Conservation (phyloP, 495 filamentous ascomycete genomes). For the Chaetomidium leptoderma region DNA sequence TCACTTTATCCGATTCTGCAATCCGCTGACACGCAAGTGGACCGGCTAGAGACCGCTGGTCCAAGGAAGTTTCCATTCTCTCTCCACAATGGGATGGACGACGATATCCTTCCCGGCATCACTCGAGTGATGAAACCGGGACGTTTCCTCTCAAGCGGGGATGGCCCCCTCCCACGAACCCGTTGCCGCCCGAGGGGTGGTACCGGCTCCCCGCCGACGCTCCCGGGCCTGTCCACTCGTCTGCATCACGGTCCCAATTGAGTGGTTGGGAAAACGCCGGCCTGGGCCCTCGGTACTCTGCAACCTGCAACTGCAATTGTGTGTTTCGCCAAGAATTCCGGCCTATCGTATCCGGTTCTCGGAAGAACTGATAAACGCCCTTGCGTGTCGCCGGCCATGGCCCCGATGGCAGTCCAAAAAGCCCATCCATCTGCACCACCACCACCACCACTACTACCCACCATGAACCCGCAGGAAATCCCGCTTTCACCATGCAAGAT, state of each 20-base stretch:
- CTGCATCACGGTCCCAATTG: slow-evolving; percentile 28
- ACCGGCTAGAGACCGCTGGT: neutral
- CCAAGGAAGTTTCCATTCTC: neutral
- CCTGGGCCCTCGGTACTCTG: slow-evolving; percentile 3
- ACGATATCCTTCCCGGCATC: neutral
- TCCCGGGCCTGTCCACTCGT: slow-evolving; percentile 11
- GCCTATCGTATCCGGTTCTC: slow-evolving; percentile 13
- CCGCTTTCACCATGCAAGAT: slow-evolving; percentile 4
- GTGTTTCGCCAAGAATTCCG: neutral
- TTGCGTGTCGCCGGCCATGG: neutral
- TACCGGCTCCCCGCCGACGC: slow-evolving; percentile 1
- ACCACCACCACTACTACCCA: too few species aligned
- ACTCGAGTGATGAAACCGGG: neutral
- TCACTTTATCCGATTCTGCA: neutral
- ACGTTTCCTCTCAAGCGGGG: neutral
- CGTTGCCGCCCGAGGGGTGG: slow-evolving; percentile 15
- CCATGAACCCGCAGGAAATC: slow-evolving; percentile 2
- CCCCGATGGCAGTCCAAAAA: neutral
- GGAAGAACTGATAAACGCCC: neutral
- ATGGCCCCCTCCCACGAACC: neutral
- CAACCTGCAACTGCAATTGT: neutral
- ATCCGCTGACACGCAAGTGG: neutral
- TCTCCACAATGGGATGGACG: slow-evolving; percentile 1
- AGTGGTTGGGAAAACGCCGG: slow-evolving; percentile 21
- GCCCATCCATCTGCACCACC: slow-evolving; percentile 1